Conservation (phyloP, 371 early-diverging fungal genomes). For the Nematocida ironsii region DNA sequence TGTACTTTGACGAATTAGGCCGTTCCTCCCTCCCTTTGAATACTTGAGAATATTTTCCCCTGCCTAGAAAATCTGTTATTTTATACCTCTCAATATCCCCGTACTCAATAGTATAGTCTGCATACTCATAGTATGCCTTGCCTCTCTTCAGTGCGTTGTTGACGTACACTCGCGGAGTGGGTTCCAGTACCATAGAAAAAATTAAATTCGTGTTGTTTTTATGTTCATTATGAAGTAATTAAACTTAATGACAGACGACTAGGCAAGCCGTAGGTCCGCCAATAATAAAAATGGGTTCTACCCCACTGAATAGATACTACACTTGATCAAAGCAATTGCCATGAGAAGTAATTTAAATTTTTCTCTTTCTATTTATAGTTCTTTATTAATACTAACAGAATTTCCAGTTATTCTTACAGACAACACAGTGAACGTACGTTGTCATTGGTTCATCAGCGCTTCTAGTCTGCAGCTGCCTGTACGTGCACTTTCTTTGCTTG, state of each 20-base stretch:
- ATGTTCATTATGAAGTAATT: neutral
- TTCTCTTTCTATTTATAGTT: slow-evolving; percentile 23
- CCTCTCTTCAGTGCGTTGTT: slow-evolving; percentile 52
- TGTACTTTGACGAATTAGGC: slow-evolving; percentile 30
- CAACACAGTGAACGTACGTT: slow-evolving; percentile 69
- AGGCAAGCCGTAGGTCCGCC: slow-evolving; percentile 26
- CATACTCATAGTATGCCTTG: slow-evolving; percentile 66
- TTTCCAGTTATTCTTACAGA: slow-evolving; percentile 70
- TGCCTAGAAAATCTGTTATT: slow-evolving; percentile 87
- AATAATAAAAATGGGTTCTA: neutral
- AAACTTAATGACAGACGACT: slow-evolving; percentile 3
- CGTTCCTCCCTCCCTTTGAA: slow-evolving; percentile 77
- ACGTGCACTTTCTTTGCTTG: slow-evolving; percentile 70
- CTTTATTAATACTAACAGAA: slow-evolving; percentile 60
- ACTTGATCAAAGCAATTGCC: slow-evolving; percentile 59
- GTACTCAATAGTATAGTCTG: slow-evolving; percentile 58
- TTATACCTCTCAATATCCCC: slow-evolving; percentile 80
- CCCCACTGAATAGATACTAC: slow-evolving; percentile 57
- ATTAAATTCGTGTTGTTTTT: neutral
- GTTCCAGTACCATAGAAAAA: slow-evolving; percentile 56
- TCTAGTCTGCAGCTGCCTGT: slow-evolving; percentile 71
- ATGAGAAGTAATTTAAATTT: slow-evolving; percentile 42
- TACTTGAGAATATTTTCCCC: slow-evolving; percentile 98
- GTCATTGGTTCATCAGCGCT: slow-evolving; percentile 72
- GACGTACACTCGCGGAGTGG: slow-evolving; percentile 57